Base-by-base conservation (phyloP, 441 rosid genomes). In the Dalechampia spathulata region DNA sequence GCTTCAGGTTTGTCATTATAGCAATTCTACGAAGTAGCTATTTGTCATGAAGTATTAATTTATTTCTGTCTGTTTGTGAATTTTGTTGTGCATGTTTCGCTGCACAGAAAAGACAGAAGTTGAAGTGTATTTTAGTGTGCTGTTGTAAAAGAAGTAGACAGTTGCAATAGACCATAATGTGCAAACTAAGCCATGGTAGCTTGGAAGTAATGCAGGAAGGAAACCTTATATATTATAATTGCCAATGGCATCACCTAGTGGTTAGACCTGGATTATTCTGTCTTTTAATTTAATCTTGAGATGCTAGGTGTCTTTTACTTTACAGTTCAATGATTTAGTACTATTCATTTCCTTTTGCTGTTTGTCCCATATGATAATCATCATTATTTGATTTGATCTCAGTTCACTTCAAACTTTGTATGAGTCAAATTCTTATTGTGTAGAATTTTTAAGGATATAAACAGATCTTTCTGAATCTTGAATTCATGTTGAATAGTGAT, bases 1-100 rank as follows among this genome's bases (percentile, higher is more conserved):
- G 74, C 95, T 94, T 56, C 82, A 85, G 93, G 93, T 85, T 58
- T 63, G 86, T 71, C 70, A 73, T 9, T 50, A 15, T 17, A 6
- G 8, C 46, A 15, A 38, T 16, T 26, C 6, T 4, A 40, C 22
- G 12, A 15, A 15, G 11, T 63, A 36, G 15, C 41, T 54, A 40
- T 16, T 19, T 45, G 6, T 53, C 45, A 6, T 62, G 27, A n/a
- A 4, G 13, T 55, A 4, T 11, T 16, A 25, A 12, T 52, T 52
- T 19, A 4, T 43, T 14, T n/a, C 36, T 54, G 2, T 20, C 1
- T 17, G 21, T 54, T 9, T 44, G 49, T 56, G 40, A 28, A 44
- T n/a, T 44, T 30, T 11, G 17, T 9, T 15, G 19, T 32, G 26
- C 15, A 14, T 38, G 5, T 38, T n/a, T n/a, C n/a, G n/a, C n/a